phyloP scores from a whole-genome alignment of 345 rosid genomes.

The Gossypium turneri region DNA sequence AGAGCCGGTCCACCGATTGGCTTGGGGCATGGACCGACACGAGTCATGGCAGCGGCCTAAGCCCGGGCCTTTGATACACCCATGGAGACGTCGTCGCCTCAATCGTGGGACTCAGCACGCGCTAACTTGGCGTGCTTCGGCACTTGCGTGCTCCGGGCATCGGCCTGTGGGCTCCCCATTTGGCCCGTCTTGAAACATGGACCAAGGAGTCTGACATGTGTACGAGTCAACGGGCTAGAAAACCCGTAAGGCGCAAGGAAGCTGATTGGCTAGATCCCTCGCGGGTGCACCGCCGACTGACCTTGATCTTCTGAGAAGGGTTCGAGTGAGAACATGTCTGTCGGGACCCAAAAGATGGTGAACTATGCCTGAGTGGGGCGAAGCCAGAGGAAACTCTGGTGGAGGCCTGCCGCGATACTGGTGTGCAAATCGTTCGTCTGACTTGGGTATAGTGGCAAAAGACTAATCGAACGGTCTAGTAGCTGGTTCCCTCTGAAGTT shows the following conservation, averaged over 20 bases:
- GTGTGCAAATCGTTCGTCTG: constrained; percentile 25
- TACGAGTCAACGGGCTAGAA: constrained; percentile 39
- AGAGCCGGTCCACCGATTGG: no score
- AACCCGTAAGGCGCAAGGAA: constrained; percentile 22
- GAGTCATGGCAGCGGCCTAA: no score
- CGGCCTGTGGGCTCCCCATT: constrained; percentile 46
- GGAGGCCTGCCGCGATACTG: neutral
- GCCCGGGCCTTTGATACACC: no score
- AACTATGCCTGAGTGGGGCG: neutral
- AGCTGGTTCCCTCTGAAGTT: constrained; percentile 40
- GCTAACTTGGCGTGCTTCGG: no score
- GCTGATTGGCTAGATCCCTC: neutral
- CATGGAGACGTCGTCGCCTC: no score
- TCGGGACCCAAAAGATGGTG: neutral
- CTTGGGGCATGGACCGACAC: rapidly evolving
- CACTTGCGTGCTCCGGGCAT: constrained; percentile 11
- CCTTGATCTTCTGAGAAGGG: neutral
- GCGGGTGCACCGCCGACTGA: neutral
- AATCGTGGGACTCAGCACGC: no score
- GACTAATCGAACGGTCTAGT: constrained; percentile 40
- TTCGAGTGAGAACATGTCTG: neutral
- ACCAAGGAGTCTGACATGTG: constrained; percentile 59
- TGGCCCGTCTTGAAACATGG: constrained; percentile 60
- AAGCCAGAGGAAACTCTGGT: no score
- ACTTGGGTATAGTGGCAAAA: constrained; percentile 45